Evolutionary conservation across 768 basidiomycete species (phyloP).

Genomic region (Boletus vermiculosoides): DNA sequence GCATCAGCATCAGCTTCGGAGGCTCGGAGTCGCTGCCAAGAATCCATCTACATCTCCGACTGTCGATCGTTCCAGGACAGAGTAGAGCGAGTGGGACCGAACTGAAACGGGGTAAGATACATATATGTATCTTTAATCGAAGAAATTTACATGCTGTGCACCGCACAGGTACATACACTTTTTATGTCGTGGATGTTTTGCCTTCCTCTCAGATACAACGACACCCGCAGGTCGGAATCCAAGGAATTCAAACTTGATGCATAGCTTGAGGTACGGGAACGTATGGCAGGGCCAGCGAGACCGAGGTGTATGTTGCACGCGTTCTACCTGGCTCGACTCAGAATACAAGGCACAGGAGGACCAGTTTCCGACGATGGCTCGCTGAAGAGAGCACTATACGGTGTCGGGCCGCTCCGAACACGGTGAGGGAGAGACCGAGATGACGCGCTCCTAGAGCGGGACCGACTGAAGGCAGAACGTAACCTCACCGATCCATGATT

Average conservation of each 20-base stretch:
- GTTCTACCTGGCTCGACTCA: neutral
- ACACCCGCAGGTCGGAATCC: neutral
- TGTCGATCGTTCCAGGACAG: neutral
- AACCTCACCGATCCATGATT: too few species aligned
- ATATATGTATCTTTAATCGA: too few species aligned
- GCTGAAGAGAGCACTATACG: too few species aligned
- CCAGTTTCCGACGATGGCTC: neutral
- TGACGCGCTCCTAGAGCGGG: too few species aligned
- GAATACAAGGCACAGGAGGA: neutral
- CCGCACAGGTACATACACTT: neutral
- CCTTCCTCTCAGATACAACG: neutral
- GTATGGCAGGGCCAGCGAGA: neutral
- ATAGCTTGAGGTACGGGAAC: neutral
- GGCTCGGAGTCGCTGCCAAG: neutral
- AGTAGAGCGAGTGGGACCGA: neutral
- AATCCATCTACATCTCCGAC: neutral
- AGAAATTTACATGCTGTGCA: too few species aligned
- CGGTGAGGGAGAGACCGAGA: too few species aligned
- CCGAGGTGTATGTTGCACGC: neutral
- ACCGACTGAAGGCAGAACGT: too few species aligned
- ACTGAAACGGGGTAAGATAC: too few species aligned
- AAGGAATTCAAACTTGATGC: neutral
- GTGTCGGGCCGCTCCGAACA: too few species aligned
- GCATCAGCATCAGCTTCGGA: neutral
- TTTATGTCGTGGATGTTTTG: too few species aligned